These are phyloP conservation scores for Emergomyces pasteurianus DNA, from an alignment of 2,329 filamentous ascomycete genomes.

Conservation along the genomic window DNA sequence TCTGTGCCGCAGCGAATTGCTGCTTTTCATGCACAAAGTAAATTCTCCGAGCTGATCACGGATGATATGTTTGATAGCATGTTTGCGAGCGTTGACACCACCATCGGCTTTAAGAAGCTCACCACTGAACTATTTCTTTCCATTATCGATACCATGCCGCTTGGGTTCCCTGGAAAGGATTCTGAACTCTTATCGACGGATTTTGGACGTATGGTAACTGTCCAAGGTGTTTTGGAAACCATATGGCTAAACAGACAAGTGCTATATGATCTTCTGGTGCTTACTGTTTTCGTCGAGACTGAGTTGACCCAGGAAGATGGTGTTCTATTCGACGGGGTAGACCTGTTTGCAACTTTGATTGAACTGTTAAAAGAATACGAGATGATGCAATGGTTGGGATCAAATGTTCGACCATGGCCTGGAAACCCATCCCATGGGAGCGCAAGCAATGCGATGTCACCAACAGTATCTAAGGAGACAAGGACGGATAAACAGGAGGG, in stretches of 20 bases:
- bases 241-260: conserved; percentile 60
- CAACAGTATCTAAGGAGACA: conserved; percentile 7
- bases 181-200: conserved; percentile 44
- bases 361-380: conserved; percentile 61
- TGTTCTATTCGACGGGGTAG: conserved; percentile 50
- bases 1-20: conserved; percentile 64
- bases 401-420: conserved; percentile 25
- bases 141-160: conserved; percentile 39
- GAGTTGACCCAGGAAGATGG: conserved; percentile 65
- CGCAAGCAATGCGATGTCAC: conserved; percentile 18
- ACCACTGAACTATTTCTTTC: conserved; percentile 41
- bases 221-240: conserved; percentile 68
- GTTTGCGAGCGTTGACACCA: conserved; percentile 55
- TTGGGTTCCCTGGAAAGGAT: conserved; percentile 28
- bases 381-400: conserved; percentile 53
- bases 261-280: conserved; percentile 68
- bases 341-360: conserved; percentile 53
- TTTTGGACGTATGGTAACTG: conserved; percentile 63
- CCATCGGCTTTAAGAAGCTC: conserved; percentile 40
- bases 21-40: conserved; percentile 64
- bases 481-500: conserved; percentile 14
- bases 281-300: conserved; percentile 76
- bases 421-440: conserved; percentile 14
- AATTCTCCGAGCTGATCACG: conserved; percentile 65
- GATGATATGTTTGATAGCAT: conserved; percentile 68